These are phyloP conservation scores for Clavulina sp. DNA, from an alignment of 768 basidiomycete species.

Conservation along the genomic window DNA sequence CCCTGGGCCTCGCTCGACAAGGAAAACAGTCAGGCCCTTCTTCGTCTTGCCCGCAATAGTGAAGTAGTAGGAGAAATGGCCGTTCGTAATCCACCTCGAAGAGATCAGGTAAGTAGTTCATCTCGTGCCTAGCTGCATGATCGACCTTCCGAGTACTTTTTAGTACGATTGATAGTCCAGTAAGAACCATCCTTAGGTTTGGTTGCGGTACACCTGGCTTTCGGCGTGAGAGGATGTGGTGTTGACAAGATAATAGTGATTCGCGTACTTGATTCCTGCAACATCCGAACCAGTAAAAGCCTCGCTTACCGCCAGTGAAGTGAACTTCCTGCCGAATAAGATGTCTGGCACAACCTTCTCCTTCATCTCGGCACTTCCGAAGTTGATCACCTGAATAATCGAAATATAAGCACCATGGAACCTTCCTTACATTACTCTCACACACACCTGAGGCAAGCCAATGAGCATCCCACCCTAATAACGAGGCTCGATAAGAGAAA, in stretches of 20 bases:
- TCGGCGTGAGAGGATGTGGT: too few relatives aligned
- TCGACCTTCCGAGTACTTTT: too few relatives aligned
- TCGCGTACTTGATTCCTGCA: constrained; percentile 42
- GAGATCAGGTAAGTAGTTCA: too few relatives aligned
- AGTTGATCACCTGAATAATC: constrained; percentile 80
- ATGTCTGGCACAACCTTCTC: constrained; percentile 55
- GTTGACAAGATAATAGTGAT: constrained; percentile 68
- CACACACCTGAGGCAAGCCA: constrained; percentile 68
- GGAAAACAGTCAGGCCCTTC: constrained; percentile 59
- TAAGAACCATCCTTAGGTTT: constrained; percentile 68
- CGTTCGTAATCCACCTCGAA: constrained; percentile 87
- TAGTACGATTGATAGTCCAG: constrained; percentile 83
- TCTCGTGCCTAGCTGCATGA: too few relatives aligned
- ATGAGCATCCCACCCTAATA: constrained; percentile 36
- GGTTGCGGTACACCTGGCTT: too few relatives aligned
- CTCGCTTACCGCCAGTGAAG: constrained; percentile 83
- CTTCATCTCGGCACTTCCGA: constrained; percentile 56
- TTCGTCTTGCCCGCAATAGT: too few relatives aligned
- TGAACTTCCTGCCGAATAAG: constrained; percentile 60
- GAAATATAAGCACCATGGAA: too few relatives aligned
- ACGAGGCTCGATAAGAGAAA: too few relatives aligned
- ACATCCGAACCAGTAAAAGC: constrained; percentile 86
- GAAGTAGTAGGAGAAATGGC: constrained; percentile 50
- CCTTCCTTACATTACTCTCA: too few relatives aligned
- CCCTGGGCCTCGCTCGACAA: constrained; percentile 50